Evolutionary conservation across 2,329 filamentous ascomycete genomes (phyloP), one percentile per base, ranked within the genome.

Genomic region (Venturia carpophila): DNA sequence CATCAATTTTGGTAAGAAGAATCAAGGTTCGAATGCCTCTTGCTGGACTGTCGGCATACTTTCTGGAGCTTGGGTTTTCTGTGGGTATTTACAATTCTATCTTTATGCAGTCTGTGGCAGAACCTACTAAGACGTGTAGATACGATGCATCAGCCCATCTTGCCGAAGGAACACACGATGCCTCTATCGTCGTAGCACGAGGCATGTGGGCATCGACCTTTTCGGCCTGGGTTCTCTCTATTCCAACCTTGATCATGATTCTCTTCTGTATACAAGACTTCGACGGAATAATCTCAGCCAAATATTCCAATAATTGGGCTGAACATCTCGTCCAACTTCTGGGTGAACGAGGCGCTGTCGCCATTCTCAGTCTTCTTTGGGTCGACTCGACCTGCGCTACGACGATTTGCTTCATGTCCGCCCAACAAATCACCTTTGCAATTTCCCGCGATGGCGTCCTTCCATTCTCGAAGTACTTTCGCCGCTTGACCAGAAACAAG

Each of bases 251-350:
- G 9, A 73, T 76, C 52, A 69, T 77, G 13, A 70, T 77, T n/a
- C 70, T 78, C 2, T 76, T 76, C 69, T 77, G 75, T 68, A 73
- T 77, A 62, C 75, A 77, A 68, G 74, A 77, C 65, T 76, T 78
- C 55, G 72, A 76, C 7, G 73, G 71, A 17, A 75, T 78, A 64
- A 71, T 76, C 41, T 68, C 68, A 1, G 75, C 70, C 6, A 68
- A 69, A 0, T 77, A 76, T 61, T 63, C 72, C 42, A 77, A 77
- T 68, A 77, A 77, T 66, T 78, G 72, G 71, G 76, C 75, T 11
- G 75, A 72, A 64, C 78, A 76, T 64, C 69, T 77, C 4, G 70
- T 77, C 2, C 75, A 77, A 61, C 69, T 76, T 5, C 64, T 77
- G 11, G 76, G 75, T 0, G 66, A 70, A 11, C 70, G 71, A 19